Evolutionary conservation across 257 asterid species (phyloP), one percentile per base, ranked within the genome.

Genomic region (Solanum appendiculatum): DNA sequence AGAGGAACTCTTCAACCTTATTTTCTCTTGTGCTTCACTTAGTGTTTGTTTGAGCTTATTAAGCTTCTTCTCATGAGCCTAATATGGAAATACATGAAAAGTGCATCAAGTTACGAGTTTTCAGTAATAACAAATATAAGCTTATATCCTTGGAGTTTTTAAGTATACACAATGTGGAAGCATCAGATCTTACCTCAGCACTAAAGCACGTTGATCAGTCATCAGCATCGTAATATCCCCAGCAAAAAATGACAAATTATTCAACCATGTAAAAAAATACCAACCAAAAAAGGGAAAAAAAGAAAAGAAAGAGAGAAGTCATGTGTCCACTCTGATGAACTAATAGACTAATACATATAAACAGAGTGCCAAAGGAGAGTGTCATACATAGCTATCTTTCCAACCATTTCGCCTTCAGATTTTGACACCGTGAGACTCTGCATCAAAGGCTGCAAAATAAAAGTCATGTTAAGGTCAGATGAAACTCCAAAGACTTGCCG

Each of bases 41-140:
- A 89, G 93, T 86, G 89, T 88, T 39, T 89, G 87, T 16, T 70
- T 89, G 87, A 95, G 93, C 85, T 88, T 90, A 39, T 93, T 94
- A 40, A 95, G 89, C 73, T 90, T 91, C 80, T 87, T 94, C 88
- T 91, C 94, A 81, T 91, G 94, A 21, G 86, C 92, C 97, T 95
- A 88, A 85, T 69, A 78, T 44, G 66, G 75, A 73, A 75, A 81
- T 13, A 29, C 25, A 33, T 7, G 37, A 6, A 29, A 63, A 33
- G 37, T 44, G 27, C 29, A 23, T 48, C n/a, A 39, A 37, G 27
- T 78, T 78, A 36, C 0, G 31, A 42, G 12, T 33, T 86, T 51
- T 39, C 56, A 44, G 60, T 58, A 46, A 37, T 33, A 31, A 18
- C 10, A 44, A 33, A 27, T 23, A 42, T 63, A 42, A 20, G 5